Evolutionary conservation across 2,329 filamentous ascomycete species (phyloP), one percentile per base, ranked within the genome.

Genomic region (Microsporum audouinii): DNA sequence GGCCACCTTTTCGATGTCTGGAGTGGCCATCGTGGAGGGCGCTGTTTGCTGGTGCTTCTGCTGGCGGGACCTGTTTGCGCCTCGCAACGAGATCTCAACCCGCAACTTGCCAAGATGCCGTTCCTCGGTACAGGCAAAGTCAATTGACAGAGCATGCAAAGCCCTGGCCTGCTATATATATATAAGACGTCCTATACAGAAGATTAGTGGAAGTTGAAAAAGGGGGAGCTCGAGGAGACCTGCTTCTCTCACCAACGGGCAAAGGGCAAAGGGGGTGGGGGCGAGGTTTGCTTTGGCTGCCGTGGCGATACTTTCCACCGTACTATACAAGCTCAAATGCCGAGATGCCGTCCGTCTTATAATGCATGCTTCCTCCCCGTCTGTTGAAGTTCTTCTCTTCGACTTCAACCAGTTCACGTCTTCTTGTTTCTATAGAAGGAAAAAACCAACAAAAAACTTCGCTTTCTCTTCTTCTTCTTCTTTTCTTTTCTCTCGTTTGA

Each of bases 1-100:
- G 47, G 69, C 68, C 58, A 71, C 73, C 65, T 74, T 72, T 61
- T 76, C 71, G 56, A 73, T 43, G 56, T 75, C 73, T 58, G 68
- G 66, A 61, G 72, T 69, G 47, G 72, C 65, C 51, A 55, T 34
- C 12, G 10, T 53, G 27, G 23, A 29, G 23, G 23, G 23, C 12
- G 39, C 39, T 43, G n/a, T n/a, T 23, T n/a, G n/a, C 39, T 6
- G 39, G 14, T 17, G 14, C 39, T 6, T 14, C 17, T 6, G 39
- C n/a, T n/a, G n/a, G n/a, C 5, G 6, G 39, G 34, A 5, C 23
- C 17, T 3, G 6, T 31, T 23, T 51, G 39, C n/a, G n/a, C n/a
- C 39, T 43, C 14, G 14, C 45, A 23, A 23, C 17, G 17, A 23
- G 17, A 23, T 23, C 17, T 23, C 17, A 23, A 23, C 17, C 17